phyloP scores from a whole-genome alignment of 371 early-diverging fungal species.

The Actinomortierella ambigua region DNA sequence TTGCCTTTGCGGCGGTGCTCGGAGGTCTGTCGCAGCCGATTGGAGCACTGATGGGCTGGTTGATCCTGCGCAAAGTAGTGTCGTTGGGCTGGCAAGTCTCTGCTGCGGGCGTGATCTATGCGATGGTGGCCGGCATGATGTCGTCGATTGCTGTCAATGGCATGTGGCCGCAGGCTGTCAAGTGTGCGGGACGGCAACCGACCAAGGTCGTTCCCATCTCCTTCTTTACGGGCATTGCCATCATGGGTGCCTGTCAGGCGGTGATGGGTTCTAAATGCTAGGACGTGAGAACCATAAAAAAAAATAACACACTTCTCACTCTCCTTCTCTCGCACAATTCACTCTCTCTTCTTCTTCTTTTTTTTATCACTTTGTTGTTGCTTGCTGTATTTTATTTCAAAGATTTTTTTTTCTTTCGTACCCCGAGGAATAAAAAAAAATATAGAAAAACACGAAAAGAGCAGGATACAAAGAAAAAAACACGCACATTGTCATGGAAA shows the following conservation, averaged over 20 bases:
- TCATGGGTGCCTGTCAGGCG: slow-evolving; percentile 51
- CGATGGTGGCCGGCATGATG: slow-evolving; percentile 75
- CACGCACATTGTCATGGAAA: no score
- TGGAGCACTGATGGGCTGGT: slow-evolving; percentile 63
- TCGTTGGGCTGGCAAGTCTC: slow-evolving; percentile 50
- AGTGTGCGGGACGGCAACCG: slow-evolving; percentile 46
- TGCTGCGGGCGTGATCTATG: slow-evolving; percentile 57
- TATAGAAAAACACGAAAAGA: no score
- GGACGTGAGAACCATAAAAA: neutral
- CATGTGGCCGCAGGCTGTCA: slow-evolving; percentile 62
- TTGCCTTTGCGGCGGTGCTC: slow-evolving; percentile 64
- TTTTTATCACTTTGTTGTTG: no score
- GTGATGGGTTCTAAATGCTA: slow-evolving; percentile 41
- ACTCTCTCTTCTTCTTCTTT: no score
- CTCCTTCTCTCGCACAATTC: neutral
- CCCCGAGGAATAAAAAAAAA: no score
- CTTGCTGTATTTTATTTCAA: neutral
- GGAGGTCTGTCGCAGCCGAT: slow-evolving; percentile 74
- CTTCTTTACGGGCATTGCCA: slow-evolving; percentile 59
- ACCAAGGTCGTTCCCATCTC: slow-evolving; percentile 50
- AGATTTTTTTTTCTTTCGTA: neutral
- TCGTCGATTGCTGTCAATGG: slow-evolving; percentile 60
- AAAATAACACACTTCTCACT: neutral
- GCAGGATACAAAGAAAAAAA: no score
- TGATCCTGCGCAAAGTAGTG: slow-evolving; percentile 50